Evolutionary conservation across 1,139 yeast genomes (phyloP).

Genomic region (Candida sojae): DNA sequence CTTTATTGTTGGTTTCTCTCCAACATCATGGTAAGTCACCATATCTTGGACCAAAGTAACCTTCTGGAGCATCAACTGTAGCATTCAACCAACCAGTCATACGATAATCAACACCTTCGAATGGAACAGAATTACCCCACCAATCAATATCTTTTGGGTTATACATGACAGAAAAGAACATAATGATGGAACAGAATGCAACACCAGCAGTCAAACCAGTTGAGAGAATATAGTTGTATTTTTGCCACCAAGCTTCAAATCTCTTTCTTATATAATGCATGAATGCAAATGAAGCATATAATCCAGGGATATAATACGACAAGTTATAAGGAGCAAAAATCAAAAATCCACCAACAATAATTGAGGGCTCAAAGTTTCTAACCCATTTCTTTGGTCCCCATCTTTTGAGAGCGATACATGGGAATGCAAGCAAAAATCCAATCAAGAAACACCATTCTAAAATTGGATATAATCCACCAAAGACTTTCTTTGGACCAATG

Average conservation of each 20-base stretch:
- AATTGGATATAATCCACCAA: slow-evolving; percentile 47
- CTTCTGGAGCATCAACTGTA: background rate
- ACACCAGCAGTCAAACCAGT: slow-evolving; percentile 53
- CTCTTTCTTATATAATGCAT: slow-evolving; percentile 46
- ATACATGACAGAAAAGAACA: slow-evolving; percentile 55
- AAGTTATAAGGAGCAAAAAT: slow-evolving; percentile 51
- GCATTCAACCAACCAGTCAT: background rate
- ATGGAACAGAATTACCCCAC: slow-evolving; percentile 59
- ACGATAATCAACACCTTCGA: slow-evolving; percentile 26
- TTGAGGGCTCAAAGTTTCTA: slow-evolving; percentile 42
- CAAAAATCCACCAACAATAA: slow-evolving; percentile 41
- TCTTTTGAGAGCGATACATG: slow-evolving; percentile 41
- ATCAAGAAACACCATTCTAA: slow-evolving; percentile 55
- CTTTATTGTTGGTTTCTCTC: too few relatives aligned
- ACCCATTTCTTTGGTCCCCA: slow-evolving; percentile 31
- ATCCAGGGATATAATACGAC: slow-evolving; percentile 45
- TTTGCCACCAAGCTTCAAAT: slow-evolving; percentile 54
- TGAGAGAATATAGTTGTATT: slow-evolving; percentile 54
- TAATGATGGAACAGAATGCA: slow-evolving; percentile 49
- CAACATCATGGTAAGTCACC: background rate
- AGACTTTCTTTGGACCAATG: slow-evolving; percentile 63
- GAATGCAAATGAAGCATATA: slow-evolving; percentile 41
- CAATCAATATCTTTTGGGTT: slow-evolving; percentile 40
- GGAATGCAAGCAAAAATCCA: slow-evolving; percentile 50
- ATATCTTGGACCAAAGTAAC: background rate